Evolutionary conservation across 129 eudicot genomes (phyloP), one percentile per base, ranked within the genome.

Genomic region (Cynara cardunculus): DNA sequence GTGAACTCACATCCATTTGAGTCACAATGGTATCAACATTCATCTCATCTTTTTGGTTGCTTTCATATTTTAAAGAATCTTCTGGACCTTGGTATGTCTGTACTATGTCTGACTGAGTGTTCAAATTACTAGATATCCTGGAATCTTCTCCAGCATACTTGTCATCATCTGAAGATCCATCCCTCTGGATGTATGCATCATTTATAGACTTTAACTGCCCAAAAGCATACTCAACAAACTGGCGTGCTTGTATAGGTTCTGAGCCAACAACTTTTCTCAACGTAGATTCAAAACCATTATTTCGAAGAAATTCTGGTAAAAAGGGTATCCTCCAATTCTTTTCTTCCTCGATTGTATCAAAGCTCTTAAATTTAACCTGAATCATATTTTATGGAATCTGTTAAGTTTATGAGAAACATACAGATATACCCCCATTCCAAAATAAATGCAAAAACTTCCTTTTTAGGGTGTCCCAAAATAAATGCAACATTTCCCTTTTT

Each of bases 141-240:
- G 73, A 74, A 49, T 69, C 79, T 79, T 80, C 81, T 75, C 18
- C 59, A 66, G 25, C 67, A 32, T 32, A 11, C 8, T 78, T 56
- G 11, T 77, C 71, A 64, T 19, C 59, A 25, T 81, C 65, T 14
- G 88, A 72, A 65, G 87, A 28, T 79, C 62, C 68, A 13, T 86
- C 82, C 31, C 72, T 80, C 68, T 78, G 96, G 81, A 87, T 79
- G 71, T 91, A 91, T 37, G 92, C 73, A 61, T 91, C 93, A 76
- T 95, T 92, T 21, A 92, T 67, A 12, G 87, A 85, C 87, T 92
- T 89, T 26, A 95, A 80, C 83, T 92, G 96, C 56, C 99, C 91
- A 71, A 95, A 95, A 44, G 97, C 97, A 84, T 88, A 87, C 86
- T 92, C 93, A 62, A 95, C 99, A 70, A 95, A 95, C 74, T 95